Conservation (phyloP, 768 basidiomycete genomes). For the Leucocoprinus birnbaumii region DNA sequence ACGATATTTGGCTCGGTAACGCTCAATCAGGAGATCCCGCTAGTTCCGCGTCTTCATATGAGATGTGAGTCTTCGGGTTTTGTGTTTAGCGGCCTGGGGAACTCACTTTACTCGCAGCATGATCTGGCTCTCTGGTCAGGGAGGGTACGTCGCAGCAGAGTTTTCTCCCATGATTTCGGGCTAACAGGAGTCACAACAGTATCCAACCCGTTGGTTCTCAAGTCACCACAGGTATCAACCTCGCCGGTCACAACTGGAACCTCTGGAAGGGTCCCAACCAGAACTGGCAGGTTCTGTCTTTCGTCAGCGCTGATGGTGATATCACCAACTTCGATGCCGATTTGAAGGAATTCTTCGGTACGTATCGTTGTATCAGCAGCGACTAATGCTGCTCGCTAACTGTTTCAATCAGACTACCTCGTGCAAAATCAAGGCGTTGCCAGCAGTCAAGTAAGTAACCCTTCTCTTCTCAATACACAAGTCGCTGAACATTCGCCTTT, state of each 20-base stretch:
- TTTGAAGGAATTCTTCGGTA: constrained; percentile 56
- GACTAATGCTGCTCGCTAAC: background rate
- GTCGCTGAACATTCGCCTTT: background rate
- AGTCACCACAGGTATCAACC: constrained; percentile 32
- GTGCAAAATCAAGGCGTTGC: constrained; percentile 44
- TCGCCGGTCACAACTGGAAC: constrained; percentile 53
- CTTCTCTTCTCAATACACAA: background rate
- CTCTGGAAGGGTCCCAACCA: constrained; percentile 52
- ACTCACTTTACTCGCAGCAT: constrained; percentile 31
- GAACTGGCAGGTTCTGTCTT: constrained; percentile 56
- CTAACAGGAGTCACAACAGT: constrained; percentile 21
- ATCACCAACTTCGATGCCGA: constrained; percentile 50
- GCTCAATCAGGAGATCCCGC: constrained; percentile 43
- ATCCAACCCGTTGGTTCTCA: constrained; percentile 55
- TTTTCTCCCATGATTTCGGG: background rate
- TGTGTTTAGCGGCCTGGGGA: background rate
- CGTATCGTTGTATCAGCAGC: constrained; percentile 16
- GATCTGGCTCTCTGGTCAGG: constrained; percentile 59
- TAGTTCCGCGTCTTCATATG: constrained; percentile 42
- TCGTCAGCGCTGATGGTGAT: constrained; percentile 45
- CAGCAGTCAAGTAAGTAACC: constrained; percentile 34
- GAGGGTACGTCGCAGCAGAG: constrained; percentile 35
- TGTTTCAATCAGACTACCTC: constrained; percentile 37
- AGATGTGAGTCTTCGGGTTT: constrained; percentile 37
- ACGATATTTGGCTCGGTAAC: constrained; percentile 53